These are phyloP conservation scores for Moelleriella libera DNA, from an alignment of 2,329 filamentous ascomycete species.

Conservation along the genomic window DNA sequence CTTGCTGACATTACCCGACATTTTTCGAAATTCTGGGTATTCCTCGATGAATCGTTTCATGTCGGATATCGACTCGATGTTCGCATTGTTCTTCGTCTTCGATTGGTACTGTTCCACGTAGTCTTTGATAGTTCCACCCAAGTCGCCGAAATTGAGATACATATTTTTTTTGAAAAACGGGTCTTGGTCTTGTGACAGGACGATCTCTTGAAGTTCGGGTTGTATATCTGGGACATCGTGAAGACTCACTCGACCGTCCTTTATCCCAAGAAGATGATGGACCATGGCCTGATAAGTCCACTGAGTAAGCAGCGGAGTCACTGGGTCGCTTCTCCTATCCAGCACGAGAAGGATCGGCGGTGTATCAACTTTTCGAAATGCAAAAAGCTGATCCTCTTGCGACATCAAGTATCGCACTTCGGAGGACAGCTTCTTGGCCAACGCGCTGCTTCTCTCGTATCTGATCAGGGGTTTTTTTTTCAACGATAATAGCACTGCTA, in stretches of 20 bases:
- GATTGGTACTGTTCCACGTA: constrained; percentile 98
- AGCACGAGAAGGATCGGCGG: constrained; percentile 83
- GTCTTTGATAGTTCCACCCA: constrained; percentile 92
- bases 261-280: constrained; percentile 84
- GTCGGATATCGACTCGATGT: constrained; percentile 91
- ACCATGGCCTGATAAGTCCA: constrained; percentile 99
- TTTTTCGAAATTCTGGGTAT: constrained; percentile 92
- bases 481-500: constrained; percentile 71
- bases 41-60: constrained; percentile 99
- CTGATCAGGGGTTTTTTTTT: constrained; percentile 96
- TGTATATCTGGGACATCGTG: constrained; percentile 71
- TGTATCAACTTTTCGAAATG: constrained; percentile 90
- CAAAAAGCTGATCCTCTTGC: constrained; percentile 91
- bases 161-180: constrained; percentile 99
- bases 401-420: constrained; percentile 88
- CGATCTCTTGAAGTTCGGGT: constrained; percentile 83
- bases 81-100: constrained; percentile 91
- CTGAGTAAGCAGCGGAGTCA: constrained; percentile 86
- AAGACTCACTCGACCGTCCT: constrained; percentile 87
- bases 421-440: constrained; percentile 85
- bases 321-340: constrained; percentile 84
- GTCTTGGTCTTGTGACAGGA: constrained; percentile 91
- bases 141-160: constrained; percentile 93
- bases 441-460: constrained; percentile 78
- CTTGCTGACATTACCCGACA: constrained; percentile 96